Evolutionary conservation across 129 eudicot genomes (phyloP).

Genomic region (Escallonia herrerae): DNA sequence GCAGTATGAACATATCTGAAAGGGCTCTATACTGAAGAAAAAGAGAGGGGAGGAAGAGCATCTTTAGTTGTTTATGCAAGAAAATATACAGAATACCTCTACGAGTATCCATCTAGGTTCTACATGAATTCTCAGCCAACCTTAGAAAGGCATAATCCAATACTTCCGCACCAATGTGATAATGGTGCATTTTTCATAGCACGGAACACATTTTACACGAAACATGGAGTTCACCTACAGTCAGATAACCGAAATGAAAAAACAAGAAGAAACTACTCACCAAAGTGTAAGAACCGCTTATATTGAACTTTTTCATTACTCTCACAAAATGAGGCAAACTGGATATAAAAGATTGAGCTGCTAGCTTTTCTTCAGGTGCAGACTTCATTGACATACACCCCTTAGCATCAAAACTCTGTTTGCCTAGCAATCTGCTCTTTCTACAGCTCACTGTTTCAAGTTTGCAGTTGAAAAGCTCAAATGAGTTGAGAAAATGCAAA

Average conservation of each 20-base stretch:
- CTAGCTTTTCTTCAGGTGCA: conserved; percentile 72
- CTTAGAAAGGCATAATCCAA: no score
- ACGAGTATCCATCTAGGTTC: no score
- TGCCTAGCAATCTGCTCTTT: conserved; percentile 23
- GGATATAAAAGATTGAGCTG: conserved; percentile 73
- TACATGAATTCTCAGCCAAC: no score
- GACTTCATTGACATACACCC: conserved; percentile 69
- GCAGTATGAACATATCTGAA: no score
- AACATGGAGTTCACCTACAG: not conserved
- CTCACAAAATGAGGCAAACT: conserved; percentile 79
- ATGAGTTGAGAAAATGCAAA: not conserved
- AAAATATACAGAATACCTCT: no score
- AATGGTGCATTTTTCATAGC: no score
- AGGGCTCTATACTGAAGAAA: no score
- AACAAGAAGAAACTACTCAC: conserved; percentile 34
- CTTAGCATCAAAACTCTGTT: conserved; percentile 44
- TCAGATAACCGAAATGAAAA: no score
- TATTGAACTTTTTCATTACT: conserved; percentile 80
- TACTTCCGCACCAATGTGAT: no score
- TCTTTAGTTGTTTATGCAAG: no score
- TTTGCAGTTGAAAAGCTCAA: conserved; percentile 3
- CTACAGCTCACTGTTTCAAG: conserved; percentile 27
- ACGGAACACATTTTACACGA: no score
- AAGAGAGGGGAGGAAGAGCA: no score
- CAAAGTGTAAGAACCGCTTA: conserved; percentile 76